Evolutionary conservation across 2,329 filamentous ascomycete species (phyloP).

Genomic region (Chaetomium olivaceum): DNA sequence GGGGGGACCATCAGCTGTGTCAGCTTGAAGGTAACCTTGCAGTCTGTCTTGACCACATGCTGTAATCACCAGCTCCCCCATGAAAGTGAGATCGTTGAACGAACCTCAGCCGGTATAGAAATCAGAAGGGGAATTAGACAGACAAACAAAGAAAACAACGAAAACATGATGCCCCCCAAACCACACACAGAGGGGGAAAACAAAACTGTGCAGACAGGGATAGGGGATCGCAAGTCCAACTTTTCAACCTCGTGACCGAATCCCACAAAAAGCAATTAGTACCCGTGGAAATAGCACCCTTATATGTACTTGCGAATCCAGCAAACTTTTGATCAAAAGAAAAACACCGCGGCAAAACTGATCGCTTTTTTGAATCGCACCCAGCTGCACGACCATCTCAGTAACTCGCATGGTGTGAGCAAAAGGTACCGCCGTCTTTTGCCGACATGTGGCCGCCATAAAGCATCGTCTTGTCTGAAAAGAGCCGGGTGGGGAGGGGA

Average conservation of each 20-base stretch:
- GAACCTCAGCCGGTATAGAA: slow-evolving; percentile 8
- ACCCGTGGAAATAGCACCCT: slow-evolving; percentile 28
- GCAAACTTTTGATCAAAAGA: slow-evolving; percentile 28
- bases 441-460: background rate
- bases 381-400: slow-evolving; percentile 13
- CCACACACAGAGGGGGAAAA: slow-evolving; percentile 22
- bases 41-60: background rate
- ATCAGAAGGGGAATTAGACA: slow-evolving; percentile 23
- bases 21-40: background rate
- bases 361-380: slow-evolving; percentile 23
- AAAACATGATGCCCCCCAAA: slow-evolving; percentile 12
- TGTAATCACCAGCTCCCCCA: background rate
- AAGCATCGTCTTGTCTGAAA: background rate
- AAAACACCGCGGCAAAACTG: slow-evolving; percentile 19
- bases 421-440: background rate
- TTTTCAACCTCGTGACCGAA: slow-evolving; percentile 28
- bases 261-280: slow-evolving; percentile 22
- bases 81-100: background rate
- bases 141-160: slow-evolving; percentile 25
- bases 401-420: slow-evolving; percentile 12
- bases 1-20: slow-evolving; percentile 21
- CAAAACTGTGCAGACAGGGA: slow-evolving; percentile 16
- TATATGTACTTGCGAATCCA: slow-evolving; percentile 30
- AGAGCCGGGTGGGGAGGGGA: background rate
- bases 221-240: slow-evolving; percentile 22